Base-by-base conservation (phyloP, 176 grass and related monocot genomes). In the Tillandsia leiboldiana region DNA sequence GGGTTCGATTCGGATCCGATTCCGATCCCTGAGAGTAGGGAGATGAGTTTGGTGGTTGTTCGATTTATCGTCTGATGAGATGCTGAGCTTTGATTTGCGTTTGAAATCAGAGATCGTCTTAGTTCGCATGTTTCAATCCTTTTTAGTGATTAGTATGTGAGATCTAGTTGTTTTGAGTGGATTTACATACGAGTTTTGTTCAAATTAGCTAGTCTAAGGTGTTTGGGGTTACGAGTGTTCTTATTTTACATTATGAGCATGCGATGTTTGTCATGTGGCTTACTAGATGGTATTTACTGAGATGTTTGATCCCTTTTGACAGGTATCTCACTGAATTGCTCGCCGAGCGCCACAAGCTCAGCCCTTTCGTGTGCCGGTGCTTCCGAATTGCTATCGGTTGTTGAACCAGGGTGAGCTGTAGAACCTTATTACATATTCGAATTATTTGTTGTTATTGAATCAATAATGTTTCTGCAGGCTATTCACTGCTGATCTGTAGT, bases 271-370 rank as follows among this genome's bases (percentile, higher is more conserved):
- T 42, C 62, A 22, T 5, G 51, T 22, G 27, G 50, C 8, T 51
- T 11, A 58, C 67, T 42, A 49, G 54, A 11, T 74, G 48, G 53
- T 2, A 12, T 82, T 76, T 70, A 13, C 15, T 72, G 61, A 49
- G 49, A 67, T 42, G 15, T 42, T 42, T 42, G 61, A 65, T 24
- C 27, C 22, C 11, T 63, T 75, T 83, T 83, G 83, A 22, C 20
- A 96, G 92, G 77, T 96, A 96, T 85, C 88, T 96, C 12, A 78
- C 92, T 1, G 92, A 96, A 48, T 80, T 96, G 73, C 81, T 96
- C 7, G 83, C 88, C 2, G 92, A 96, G 78, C 84, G 92, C 69
- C 88, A 96, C 18, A 96, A 96, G 78, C 83, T 96, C 48, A 76
- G 67, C 64, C 92, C 92, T 51, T 96, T 96, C 71, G 54, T n/a